These are phyloP conservation scores for Meredithiella fracta DNA, from an alignment of 2,329 filamentous ascomycete species.

Conservation along the genomic window DNA sequence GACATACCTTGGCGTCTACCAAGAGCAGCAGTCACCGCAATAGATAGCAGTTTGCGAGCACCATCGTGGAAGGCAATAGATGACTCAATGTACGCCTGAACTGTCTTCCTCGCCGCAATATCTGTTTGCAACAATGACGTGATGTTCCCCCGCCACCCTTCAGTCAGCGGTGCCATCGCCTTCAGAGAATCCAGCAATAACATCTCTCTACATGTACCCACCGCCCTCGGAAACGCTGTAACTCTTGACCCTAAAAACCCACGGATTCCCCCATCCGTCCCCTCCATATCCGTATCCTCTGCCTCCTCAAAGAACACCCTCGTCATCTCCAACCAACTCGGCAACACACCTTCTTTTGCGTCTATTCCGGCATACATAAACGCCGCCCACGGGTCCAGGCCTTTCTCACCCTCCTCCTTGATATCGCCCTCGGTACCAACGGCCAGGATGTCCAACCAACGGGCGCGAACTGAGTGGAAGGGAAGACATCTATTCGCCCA, in stretches of 20 bases:
- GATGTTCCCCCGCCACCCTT: conserved; percentile 71
- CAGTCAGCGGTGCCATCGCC: conserved; percentile 42
- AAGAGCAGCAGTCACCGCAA: neutral
- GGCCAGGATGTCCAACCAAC: conserved; percentile 81
- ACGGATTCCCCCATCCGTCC: conserved; percentile 17
- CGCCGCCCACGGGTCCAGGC: conserved; percentile 52
- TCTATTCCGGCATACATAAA: conserved; percentile 28
- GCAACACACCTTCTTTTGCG: conserved; percentile 22
- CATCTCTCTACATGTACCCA: conserved; percentile 47
- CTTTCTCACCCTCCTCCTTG: conserved; percentile 75
- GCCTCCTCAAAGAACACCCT: conserved; percentile 15
- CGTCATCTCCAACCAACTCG: conserved; percentile 36
- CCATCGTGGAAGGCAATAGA: neutral
- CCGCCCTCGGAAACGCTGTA: conserved; percentile 48
- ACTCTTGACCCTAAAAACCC: conserved; percentile 29
- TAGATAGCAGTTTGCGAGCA: neutral
- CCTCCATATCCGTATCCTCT: conserved; percentile 20
- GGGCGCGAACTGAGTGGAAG: conserved; percentile 59
- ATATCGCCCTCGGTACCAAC: conserved; percentile 60
- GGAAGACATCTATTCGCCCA: conserved; percentile 81
- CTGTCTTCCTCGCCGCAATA: conserved; percentile 41
- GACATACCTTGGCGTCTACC: conserved; percentile 24
- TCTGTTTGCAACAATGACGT: conserved; percentile 58
- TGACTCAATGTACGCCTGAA: conserved; percentile 31
- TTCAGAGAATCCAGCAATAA: conserved; percentile 33